Base-by-base conservation (phyloP, 2,329 filamentous ascomycete genomes). In the Cladosporium sp. region DNA sequence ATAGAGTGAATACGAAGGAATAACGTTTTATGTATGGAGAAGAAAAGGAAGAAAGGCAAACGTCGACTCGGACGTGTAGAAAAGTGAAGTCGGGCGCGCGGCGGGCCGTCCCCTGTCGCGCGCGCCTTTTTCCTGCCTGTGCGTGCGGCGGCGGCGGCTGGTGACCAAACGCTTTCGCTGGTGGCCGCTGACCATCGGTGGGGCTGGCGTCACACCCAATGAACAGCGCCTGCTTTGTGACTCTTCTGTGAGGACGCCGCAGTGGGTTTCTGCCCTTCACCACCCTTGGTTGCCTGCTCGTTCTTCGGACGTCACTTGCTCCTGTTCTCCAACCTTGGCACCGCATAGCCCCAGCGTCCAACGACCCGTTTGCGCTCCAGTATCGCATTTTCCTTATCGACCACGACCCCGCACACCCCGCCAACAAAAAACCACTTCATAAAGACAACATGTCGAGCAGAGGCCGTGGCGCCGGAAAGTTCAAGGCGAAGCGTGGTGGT, bases 401-500 rank as follows among this genome's bases (percentile, higher is more conserved):
- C 22, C 13, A 43, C 18, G 34, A 54, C 49, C 43, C 37, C 38
- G 46, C 45, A 28, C 22, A 56, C 42, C 46, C 40, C 28, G 22
- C 45, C 11, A 35, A 14, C 41, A 33, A 53, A 38, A 55, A 37
- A 43, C 46, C 19, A 51, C 45, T n/a, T 14, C 37, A 33, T 14
- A 42, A 18, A 9, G n/a, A 31, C 60, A 79, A 76, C 72, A 78
- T 79, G 70, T 76, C 85, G 56, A 65, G 61, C 56, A 70, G 71
- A 61, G 70, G 71, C 61, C 70, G 89, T 68, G 90, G 89, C 63
- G 90, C 87, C 65, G 89, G 91, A 73, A 97, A 97, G 75, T 95
- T 92, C 72, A 97, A 96, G 77, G 89, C 86, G 61, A 90, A 89
- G 63, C 82, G 92, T 74, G 92, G 92, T 79, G 91, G 92, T 92